These are phyloP conservation scores for Mycosarcoma mackinlayi DNA, from an alignment of 1,284 basidiomycete species.

Conservation along the genomic window DNA sequence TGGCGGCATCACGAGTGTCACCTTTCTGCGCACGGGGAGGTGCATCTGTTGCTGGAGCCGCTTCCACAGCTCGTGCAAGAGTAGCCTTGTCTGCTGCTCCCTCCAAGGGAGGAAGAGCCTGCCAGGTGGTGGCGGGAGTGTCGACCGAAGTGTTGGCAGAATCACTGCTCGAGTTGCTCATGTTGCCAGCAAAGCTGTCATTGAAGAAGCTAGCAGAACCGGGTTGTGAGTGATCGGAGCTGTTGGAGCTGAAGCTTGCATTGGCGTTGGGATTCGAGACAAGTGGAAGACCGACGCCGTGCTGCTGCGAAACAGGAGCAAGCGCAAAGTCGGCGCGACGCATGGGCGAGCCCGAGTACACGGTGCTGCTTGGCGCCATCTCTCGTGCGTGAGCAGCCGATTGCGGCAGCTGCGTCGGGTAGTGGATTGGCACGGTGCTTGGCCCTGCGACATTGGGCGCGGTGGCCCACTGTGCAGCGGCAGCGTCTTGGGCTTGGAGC, in stretches of 20 bases:
- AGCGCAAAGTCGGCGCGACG: conserved; percentile 26
- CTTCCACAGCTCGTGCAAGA: conserved; percentile 10
- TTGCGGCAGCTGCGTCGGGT: conserved; percentile 13
- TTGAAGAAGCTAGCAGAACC: conserved; percentile 46
- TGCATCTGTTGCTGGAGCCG: neutral
- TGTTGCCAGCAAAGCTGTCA: conserved; percentile 43
- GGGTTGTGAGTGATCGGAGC: conserved; percentile 47
- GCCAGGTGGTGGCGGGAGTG: conserved; percentile 40
- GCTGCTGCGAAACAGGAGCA: conserved; percentile 19
- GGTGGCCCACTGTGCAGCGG: conserved; percentile 9
- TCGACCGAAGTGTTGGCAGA: conserved; percentile 42
- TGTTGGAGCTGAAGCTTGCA: conserved; percentile 43
- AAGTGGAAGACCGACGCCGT: conserved; percentile 8
- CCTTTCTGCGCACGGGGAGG: conserved; percentile 30
- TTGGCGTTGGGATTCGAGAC: conserved; percentile 25
- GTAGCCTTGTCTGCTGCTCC: conserved; percentile 15
- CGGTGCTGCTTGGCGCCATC: conserved; percentile 2
- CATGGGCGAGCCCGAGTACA: conserved; percentile 39
- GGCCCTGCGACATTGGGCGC: conserved; percentile 30
- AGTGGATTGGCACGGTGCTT: conserved; percentile 16
- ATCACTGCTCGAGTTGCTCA: conserved; percentile 42
- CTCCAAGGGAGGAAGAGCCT: conserved; percentile 25
- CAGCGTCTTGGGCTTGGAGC: conserved; percentile 11
- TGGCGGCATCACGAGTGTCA: conserved; percentile 46
- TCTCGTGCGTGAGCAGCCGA: conserved; percentile 18